A percentile compares a stretch with the other conserved stretches of the same genome.
phyloP scores from a whole-genome alignment of 2,329 filamentous ascomycete genomes.

The Cadophora sp. region DNA sequence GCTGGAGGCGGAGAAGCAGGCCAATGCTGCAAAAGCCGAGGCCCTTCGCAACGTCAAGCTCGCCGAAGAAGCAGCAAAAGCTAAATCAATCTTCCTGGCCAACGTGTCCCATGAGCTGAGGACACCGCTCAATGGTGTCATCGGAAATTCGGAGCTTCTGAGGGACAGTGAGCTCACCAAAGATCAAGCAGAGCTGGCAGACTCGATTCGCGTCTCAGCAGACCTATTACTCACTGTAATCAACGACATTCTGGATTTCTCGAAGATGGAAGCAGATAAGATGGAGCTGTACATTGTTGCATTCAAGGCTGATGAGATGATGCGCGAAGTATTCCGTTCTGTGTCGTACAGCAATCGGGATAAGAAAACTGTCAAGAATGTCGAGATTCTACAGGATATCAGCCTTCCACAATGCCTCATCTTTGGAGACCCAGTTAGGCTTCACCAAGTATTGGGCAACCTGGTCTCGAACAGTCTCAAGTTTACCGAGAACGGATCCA shows the following conservation, averaged over 20 bases:
- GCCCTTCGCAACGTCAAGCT: slow-evolving; percentile 81
- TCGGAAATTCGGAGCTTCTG: slow-evolving; percentile 85
- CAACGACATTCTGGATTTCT: slow-evolving; percentile 96
- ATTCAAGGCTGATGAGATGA: slow-evolving; percentile 71
- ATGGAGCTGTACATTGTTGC: slow-evolving; percentile 80
- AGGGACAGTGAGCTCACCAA: slow-evolving; percentile 76
- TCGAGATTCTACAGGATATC: slow-evolving; percentile 73
- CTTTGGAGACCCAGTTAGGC: slow-evolving; percentile 69
- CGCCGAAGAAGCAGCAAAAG: slow-evolving; percentile 83
- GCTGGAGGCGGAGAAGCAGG: slow-evolving; percentile 75
- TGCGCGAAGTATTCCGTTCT: slow-evolving; percentile 69
- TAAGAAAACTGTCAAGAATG: slow-evolving; percentile 66
- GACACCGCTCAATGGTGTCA: slow-evolving; percentile 85
- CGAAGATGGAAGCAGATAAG: slow-evolving; percentile 88
- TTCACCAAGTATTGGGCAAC: slow-evolving; percentile 78
- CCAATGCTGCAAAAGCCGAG: slow-evolving; percentile 77
- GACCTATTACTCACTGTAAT: slow-evolving; percentile 91
- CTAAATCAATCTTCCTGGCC: slow-evolving; percentile 81
- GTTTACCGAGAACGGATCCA: slow-evolving; percentile 85
- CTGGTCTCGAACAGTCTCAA: slow-evolving; percentile 93
- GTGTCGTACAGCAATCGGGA: slow-evolving; percentile 71
- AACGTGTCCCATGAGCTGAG: slow-evolving; percentile 84
- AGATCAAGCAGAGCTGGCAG: slow-evolving; percentile 84
- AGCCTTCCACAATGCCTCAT: slow-evolving; percentile 72
- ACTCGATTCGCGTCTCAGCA: slow-evolving; percentile 85